phyloP scores from a whole-genome alignment of 805 yeast species.

The Candida ovalis region DNA sequence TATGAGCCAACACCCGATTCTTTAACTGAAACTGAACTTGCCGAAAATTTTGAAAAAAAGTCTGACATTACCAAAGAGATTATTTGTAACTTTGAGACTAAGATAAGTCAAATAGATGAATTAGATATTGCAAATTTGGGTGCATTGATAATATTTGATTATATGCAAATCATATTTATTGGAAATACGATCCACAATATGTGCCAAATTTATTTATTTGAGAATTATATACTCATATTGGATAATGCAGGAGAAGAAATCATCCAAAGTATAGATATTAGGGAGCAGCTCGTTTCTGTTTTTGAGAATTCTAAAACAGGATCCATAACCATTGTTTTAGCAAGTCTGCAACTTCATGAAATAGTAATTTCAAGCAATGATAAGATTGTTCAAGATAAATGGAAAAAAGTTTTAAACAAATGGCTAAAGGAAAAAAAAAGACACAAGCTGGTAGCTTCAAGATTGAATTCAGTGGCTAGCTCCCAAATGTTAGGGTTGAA shows the following conservation, averaged over 20 bases:
- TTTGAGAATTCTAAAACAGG: constrained; percentile 11
- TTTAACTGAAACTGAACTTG: constrained; percentile 15
- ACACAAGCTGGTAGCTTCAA: neutral
- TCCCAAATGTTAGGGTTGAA: neutral
- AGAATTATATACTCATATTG: constrained; percentile 19
- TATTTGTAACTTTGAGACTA: constrained; percentile 15
- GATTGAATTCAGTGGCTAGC: neutral
- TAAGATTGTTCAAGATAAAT: constrained; percentile 24
- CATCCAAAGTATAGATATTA: constrained; percentile 15
- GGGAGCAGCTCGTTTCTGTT: constrained; percentile 24
- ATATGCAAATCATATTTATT: constrained; percentile 13
- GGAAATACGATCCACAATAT: constrained; percentile 3
- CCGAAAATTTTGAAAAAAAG: constrained; percentile 16
- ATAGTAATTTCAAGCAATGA: constrained; percentile 17
- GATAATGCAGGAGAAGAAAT: constrained; percentile 15
- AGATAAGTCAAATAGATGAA: constrained; percentile 4
- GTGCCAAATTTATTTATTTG: constrained; percentile 23
- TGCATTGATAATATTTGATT: constrained; percentile 23
- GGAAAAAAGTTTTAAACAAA: constrained; percentile 25
- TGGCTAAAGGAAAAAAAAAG: constrained; percentile 12
- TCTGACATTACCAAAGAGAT: constrained; percentile 21
- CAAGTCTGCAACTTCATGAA: constrained; percentile 24
- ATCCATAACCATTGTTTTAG: constrained; percentile 22
- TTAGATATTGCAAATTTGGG: constrained; percentile 25
- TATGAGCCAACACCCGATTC: constrained; percentile 24